phyloP scores from a whole-genome alignment of 352 stramenopile genomes.

The Globisporangium irregulare region DNA sequence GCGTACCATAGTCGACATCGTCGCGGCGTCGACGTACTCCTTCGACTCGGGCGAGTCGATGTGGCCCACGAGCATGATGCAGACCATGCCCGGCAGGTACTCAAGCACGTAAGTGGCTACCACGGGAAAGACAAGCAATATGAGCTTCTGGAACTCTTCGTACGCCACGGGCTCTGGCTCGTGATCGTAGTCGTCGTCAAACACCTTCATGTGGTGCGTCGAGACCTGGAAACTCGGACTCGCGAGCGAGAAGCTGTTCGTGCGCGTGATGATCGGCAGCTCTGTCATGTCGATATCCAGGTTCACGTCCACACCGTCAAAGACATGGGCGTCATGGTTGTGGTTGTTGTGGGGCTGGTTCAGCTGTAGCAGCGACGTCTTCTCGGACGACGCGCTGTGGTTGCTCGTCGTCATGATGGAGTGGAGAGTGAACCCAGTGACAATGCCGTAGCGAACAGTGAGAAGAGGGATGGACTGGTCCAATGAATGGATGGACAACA shows the following conservation, averaged over 20 bases:
- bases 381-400: slow-evolving; percentile 1
- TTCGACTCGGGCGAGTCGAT: slow-evolving; percentile 49
- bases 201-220: slow-evolving; percentile 37
- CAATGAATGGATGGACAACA: background rate
- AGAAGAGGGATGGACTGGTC: too few species aligned
- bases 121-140: slow-evolving; percentile 46
- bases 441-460: background rate
- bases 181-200: slow-evolving; percentile 37
- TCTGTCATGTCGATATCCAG: slow-evolving; percentile 23
- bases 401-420: background rate
- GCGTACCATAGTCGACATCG: slow-evolving; percentile 67
- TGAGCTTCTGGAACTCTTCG: slow-evolving; percentile 38
- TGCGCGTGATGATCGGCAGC: slow-evolving; percentile 47
- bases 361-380: slow-evolving; percentile 6
- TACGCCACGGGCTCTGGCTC: slow-evolving; percentile 20
- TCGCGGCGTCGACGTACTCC: slow-evolving; percentile 65
- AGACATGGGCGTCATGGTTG: background rate
- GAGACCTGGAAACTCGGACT: slow-evolving; percentile 47
- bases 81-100: slow-evolving; percentile 47
- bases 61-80: slow-evolving; percentile 64
- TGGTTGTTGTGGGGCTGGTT: background rate
- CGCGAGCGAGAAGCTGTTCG: slow-evolving; percentile 43
- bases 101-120: slow-evolving; percentile 25
- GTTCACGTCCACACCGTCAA: slow-evolving; percentile 11
- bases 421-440: too few species aligned